Evolutionary conservation across 2,329 filamentous ascomycete species (phyloP), one percentile per base, ranked within the genome.

Genomic region (Trichoderma sp.): DNA sequence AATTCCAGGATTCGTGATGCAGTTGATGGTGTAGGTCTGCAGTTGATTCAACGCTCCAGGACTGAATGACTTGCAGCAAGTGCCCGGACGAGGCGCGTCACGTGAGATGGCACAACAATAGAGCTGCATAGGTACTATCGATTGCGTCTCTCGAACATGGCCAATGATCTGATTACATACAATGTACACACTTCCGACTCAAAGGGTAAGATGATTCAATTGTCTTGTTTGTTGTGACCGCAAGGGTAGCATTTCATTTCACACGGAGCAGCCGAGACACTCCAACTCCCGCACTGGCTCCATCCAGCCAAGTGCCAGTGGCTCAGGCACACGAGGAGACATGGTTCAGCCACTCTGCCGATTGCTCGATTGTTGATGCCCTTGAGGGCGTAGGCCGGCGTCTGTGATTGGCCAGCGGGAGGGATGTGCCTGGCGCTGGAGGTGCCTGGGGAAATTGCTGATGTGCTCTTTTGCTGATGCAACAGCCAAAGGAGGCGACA

Each of bases 361-460:
- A 34, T 17, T 44, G 58, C 28, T 62, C 59, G 59, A 54, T 62
- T 62, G 39, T 62, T 62, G 59, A 62, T 45, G 47, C 59, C 50
- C 21, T 62, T 19, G 10, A 7, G 14, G 59, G 59, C 48, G 21
- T 62, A 62, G 48, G 41, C 5, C 5, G 44, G 15, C 5, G 14
- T 5, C 1, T 28, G 17, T 62, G 59, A 62, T 62, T 62, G 59
- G 59, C 26, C 28, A n/a, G 17, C 9, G 19, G 7, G 15, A 15
- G 24, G 48, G 48, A 2, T 15, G 48, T 52, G 41, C 55, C 55
- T 41, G 34, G n/a, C 19, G 28, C 12, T 51, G 43, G 56, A 34
- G 48, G 26, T 21, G 43, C 56, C 44, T 34, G 43, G 47, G 47
- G 30, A 43, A 52, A 61, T 61, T 39, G 45, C 24, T 10, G 21